A percentile compares a stretch with the other conserved stretches of the same genome.
Evolutionary conservation across 805 yeast species (phyloP).

Genomic region (Lipomyces japonicus): DNA sequence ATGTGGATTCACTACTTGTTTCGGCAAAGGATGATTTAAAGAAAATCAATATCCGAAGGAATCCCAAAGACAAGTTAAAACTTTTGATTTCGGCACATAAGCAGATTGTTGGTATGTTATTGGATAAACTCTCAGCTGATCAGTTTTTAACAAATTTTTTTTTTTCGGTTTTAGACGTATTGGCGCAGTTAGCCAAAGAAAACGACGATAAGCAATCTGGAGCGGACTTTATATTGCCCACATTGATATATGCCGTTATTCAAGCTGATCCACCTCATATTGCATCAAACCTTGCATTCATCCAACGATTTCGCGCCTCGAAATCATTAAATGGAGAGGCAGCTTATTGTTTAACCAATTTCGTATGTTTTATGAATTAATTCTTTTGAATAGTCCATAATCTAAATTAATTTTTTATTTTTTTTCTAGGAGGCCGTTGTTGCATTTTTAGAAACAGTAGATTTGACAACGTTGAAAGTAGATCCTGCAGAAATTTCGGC

Average conservation of each 20-base stretch:
- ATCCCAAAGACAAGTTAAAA: constrained; percentile 39
- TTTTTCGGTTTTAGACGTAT: constrained; percentile 9
- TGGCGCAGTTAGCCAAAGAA: constrained; percentile 6
- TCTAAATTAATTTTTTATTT: background rate
- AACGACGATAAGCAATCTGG: constrained; percentile 27
- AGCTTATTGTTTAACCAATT: constrained; percentile 43
- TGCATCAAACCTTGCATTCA: constrained; percentile 39
- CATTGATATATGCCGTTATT: constrained; percentile 38
- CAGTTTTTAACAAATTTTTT: background rate
- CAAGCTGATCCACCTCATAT: constrained; percentile 35
- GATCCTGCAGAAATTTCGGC: constrained; percentile 30
- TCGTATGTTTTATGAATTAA: constrained; percentile 21
- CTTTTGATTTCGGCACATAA: constrained; percentile 38
- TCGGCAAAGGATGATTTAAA: constrained; percentile 25
- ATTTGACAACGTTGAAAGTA: constrained; percentile 35
- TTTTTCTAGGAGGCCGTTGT: constrained; percentile 40
- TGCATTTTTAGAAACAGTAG: constrained; percentile 38
- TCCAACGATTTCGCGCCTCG: constrained; percentile 41
- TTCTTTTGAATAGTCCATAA: background rate
- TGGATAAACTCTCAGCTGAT: background rate
- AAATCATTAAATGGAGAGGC: constrained; percentile 39
- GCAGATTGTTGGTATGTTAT: constrained; percentile 35
- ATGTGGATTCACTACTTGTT: constrained; percentile 13
- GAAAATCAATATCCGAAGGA: constrained; percentile 32
- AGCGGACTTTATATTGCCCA: constrained; percentile 43